A percentile compares a stretch with the other conserved stretches of the same genome.
Evolutionary conservation across 2,329 filamentous ascomycete genomes (phyloP).

Genomic region (Westerdykella aurantiaca): DNA sequence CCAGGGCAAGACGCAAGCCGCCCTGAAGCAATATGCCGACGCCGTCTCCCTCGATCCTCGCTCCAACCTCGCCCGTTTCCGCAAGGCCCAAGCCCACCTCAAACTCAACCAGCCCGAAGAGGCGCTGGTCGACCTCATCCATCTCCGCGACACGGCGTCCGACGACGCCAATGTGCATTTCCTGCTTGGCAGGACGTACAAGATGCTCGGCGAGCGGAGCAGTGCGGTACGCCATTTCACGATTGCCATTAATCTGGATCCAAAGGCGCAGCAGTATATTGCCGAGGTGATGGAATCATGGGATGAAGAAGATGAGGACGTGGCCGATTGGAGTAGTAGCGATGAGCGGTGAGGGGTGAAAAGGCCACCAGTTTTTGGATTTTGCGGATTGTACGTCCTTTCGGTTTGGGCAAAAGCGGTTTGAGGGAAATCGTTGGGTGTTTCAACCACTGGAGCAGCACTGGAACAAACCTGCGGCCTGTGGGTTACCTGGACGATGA

Average conservation of each 20-base stretch:
- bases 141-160: slow-evolving; percentile 85
- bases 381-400: too few species aligned
- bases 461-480: too few species aligned
- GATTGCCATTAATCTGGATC: slow-evolving; percentile 89
- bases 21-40: slow-evolving; percentile 73
- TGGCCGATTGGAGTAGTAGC: slow-evolving; percentile 37
- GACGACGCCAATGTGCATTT: slow-evolving; percentile 97
- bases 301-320: slow-evolving; percentile 66
- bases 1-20: slow-evolving; percentile 72
- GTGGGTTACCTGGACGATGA: too few species aligned
- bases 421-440: too few species aligned
- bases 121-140: slow-evolving; percentile 74
- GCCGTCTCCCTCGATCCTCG: slow-evolving; percentile 77
- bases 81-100: slow-evolving; percentile 83
- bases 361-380: too few species aligned
- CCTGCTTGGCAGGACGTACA: slow-evolving; percentile 72
- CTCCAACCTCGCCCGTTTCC: slow-evolving; percentile 80
- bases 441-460: too few species aligned
- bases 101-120: slow-evolving; percentile 63
- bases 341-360: slow-evolving; percentile 15
- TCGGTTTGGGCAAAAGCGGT: too few species aligned
- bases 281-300: slow-evolving; percentile 95
- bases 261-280: slow-evolving; percentile 90
- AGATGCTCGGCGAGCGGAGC: slow-evolving; percentile 54
- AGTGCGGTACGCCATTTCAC: slow-evolving; percentile 91